Conservation (phyloP, 2,329 filamentous ascomycete genomes). For the Apiospora kogelbergensis region DNA sequence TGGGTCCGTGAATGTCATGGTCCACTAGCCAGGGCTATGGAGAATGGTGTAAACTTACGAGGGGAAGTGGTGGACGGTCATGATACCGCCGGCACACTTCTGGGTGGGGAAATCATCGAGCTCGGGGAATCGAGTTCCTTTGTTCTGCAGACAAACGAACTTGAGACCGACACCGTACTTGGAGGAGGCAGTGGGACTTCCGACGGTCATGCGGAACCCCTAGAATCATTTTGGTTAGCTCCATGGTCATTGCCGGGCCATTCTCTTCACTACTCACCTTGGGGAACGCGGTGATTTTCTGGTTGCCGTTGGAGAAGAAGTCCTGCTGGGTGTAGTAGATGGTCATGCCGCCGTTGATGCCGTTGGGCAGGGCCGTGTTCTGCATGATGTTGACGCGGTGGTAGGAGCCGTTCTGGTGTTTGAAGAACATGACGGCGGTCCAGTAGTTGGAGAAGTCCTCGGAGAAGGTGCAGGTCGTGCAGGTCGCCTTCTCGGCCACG, state of each 20-base stretch:
- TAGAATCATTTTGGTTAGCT: constrained; percentile 11
- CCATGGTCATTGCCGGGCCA: too few species aligned
- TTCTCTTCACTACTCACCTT: constrained; percentile 28
- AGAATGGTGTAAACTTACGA: constrained; percentile 24
- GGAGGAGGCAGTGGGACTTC: constrained; percentile 31
- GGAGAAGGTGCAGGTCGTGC: constrained; percentile 30
- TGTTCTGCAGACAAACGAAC: constrained; percentile 41
- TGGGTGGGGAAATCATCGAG: constrained; percentile 38
- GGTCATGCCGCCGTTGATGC: constrained; percentile 31
- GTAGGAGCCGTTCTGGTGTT: constrained; percentile 31
- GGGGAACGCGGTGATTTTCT: constrained; percentile 44
- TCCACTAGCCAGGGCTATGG: too few species aligned
- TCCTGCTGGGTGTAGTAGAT: constrained; percentile 32
- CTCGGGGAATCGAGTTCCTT: constrained; percentile 40
- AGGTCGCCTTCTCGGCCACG: constrained; percentile 24
- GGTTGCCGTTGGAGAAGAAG: constrained; percentile 29
- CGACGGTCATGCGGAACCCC: constrained; percentile 46
- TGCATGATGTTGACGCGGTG: constrained; percentile 31
- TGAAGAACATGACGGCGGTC: constrained; percentile 32
- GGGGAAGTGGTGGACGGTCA: constrained; percentile 42
- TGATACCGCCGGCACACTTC: constrained; percentile 41
- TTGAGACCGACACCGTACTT: constrained; percentile 37
- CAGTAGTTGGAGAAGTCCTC: constrained; percentile 32
- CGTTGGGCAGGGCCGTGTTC: constrained; percentile 26
- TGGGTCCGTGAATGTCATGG: too few species aligned